Evolutionary conservation across 257 asterid genomes (phyloP).

Genomic region (Solanum megistacrolobum): DNA sequence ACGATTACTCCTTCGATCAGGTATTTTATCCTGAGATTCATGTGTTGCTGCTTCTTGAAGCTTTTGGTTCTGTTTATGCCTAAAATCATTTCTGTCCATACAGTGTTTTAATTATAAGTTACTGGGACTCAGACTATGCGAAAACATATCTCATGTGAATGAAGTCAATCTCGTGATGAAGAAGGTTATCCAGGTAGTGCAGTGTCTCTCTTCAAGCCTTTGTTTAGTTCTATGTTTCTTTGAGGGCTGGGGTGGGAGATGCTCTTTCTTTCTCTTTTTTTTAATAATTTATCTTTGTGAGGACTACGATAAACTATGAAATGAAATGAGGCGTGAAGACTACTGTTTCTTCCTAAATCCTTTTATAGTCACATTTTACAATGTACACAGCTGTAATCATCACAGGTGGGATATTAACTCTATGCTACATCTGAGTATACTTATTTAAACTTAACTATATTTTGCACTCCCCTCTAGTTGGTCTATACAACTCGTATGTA

Average conservation of each 20-base stretch:
- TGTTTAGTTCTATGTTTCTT: neutral
- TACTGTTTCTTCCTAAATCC: neutral
- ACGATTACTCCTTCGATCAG: constrained; percentile 65
- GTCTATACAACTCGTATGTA: neutral
- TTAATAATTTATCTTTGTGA: neutral
- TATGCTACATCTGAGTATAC: neutral
- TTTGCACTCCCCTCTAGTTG: neutral
- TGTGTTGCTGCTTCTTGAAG: neutral
- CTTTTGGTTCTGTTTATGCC: neutral
- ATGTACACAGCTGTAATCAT: neutral
- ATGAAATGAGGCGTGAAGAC: neutral
- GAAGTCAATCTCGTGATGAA: constrained; percentile 38
- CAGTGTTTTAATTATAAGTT: constrained; percentile 83
- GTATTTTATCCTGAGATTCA: constrained; percentile 19
- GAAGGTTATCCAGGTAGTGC: constrained; percentile 60
- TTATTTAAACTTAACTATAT: neutral
- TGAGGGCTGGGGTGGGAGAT: neutral
- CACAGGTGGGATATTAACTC: neutral
- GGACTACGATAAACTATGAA: neutral
- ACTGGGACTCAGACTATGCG: constrained; percentile 79
- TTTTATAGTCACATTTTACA: neutral
- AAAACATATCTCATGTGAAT: constrained; percentile 48
- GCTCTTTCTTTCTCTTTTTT: neutral
- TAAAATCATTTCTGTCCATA: constrained; percentile 7
- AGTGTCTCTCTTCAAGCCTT: neutral